phyloP scores from a whole-genome alignment of 2,329 filamentous ascomycete species.

The Epichloe sp. region DNA sequence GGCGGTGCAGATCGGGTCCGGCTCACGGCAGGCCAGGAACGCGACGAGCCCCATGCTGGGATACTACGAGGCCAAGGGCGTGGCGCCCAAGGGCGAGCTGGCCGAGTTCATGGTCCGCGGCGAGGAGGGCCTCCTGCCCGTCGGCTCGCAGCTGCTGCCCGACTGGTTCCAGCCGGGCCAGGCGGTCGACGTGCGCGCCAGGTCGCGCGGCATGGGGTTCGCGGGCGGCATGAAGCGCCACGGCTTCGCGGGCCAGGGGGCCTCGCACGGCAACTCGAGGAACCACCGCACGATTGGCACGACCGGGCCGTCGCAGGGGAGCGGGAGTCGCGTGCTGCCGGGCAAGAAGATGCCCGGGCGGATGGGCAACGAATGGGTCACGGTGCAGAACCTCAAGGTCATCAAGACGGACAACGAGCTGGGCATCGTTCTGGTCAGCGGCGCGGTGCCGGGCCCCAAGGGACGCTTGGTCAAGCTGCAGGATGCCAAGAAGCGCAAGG shows the following conservation, averaged over 20 bases:
- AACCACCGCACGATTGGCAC: conserved; percentile 90
- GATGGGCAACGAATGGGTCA: conserved; percentile 84
- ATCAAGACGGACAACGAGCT: conserved; percentile 77
- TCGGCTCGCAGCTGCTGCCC: conserved; percentile 67
- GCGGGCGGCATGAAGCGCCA: conserved; percentile 96
- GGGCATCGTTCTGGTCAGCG: conserved; percentile 79
- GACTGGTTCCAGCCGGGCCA: conserved; percentile 87
- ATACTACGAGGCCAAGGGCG: conserved; percentile 70
- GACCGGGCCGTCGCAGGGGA: conserved; percentile 76
- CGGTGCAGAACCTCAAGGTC: conserved; percentile 82
- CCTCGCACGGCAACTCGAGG: conserved; percentile 89
- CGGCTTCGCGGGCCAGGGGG: conserved; percentile 78
- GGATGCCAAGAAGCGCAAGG: conserved; percentile 77
- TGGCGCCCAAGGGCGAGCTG: conserved; percentile 73
- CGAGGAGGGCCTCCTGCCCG: conserved; percentile 55
- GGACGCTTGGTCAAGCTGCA: conserved; percentile 73
- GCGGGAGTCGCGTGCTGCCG: conserved; percentile 81
- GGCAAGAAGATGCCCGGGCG: conserved; percentile 97
- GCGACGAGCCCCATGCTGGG: conserved; percentile 73
- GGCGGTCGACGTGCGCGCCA: conserved; percentile 72
- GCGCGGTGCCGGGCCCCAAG: conserved; percentile 78
- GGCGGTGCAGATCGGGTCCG: conserved; percentile 80
- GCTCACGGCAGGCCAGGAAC: conserved; percentile 60
- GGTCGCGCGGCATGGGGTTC: conserved; percentile 81
- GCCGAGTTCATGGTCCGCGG: conserved; percentile 78